Conservation (phyloP, 169 alveolate species). For the Amoebophrya sp. region DNA sequence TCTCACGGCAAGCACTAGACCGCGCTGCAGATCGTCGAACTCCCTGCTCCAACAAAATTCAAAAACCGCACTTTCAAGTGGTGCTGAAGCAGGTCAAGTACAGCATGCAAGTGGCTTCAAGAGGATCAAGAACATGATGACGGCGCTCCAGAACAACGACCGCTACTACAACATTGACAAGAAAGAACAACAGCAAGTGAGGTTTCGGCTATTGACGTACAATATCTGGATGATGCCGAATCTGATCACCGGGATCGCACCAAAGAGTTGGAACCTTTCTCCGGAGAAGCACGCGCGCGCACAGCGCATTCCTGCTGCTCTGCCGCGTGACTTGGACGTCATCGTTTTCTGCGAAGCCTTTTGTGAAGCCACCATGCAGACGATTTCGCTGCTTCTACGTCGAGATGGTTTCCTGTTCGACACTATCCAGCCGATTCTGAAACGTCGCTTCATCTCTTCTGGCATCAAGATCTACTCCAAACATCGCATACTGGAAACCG, state of each 20-base stretch:
- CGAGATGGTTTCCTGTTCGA: background rate
- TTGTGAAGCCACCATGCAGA: background rate
- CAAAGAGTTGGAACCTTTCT: background rate
- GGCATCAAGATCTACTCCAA: background rate
- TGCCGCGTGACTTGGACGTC: background rate
- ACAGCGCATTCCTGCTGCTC: background rate
- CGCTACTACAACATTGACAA: background rate
- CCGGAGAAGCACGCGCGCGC: background rate
- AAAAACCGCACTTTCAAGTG: too few relatives aligned
- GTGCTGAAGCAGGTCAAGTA: too few relatives aligned
- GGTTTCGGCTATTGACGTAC: background rate
- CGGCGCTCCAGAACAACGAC: background rate
- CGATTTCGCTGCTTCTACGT: background rate
- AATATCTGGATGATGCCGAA: background rate
- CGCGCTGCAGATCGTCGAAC: too few relatives aligned
- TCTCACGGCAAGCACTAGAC: too few relatives aligned
- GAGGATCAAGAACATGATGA: background rate
- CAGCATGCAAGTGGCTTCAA: too few relatives aligned
- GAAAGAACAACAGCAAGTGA: background rate
- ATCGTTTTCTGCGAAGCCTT: conserved; percentile 5
- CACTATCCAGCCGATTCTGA: background rate
- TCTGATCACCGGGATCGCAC: background rate
- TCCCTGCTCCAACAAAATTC: too few relatives aligned
- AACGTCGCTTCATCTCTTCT: background rate
- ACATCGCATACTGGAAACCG: background rate